A percentile compares a stretch with the other conserved stretches of the same genome.
phyloP scores from a whole-genome alignment of 257 asterid species.

The Rehmannia glutinosa region DNA sequence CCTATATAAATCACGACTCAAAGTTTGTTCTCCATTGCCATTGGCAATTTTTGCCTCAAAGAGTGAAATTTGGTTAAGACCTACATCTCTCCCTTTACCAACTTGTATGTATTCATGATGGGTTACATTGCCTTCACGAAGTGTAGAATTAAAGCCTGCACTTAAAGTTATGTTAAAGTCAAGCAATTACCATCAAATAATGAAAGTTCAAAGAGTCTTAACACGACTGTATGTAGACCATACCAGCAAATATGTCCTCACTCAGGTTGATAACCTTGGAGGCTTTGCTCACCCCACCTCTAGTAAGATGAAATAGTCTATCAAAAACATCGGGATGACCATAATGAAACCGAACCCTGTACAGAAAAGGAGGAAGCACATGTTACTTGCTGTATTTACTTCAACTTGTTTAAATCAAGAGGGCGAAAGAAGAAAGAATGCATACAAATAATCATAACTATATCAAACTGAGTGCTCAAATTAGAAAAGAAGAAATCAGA shows the following conservation, averaged over 20 bases:
- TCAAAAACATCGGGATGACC: slow-evolving; percentile 51
- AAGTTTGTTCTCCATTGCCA: slow-evolving; percentile 40
- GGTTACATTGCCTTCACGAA: slow-evolving; percentile 42
- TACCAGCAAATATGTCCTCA: slow-evolving; percentile 47
- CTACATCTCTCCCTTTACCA: slow-evolving; percentile 47
- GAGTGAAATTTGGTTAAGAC: slow-evolving; percentile 38
- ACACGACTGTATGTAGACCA: not conserved
- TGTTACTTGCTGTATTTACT: no score
- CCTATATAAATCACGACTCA: slow-evolving; percentile 40
- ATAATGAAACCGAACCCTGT: slow-evolving; percentile 42
- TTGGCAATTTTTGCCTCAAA: slow-evolving; percentile 42
- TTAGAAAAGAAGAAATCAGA: not conserved
- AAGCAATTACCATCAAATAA: not conserved
- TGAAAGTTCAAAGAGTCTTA: not conserved
- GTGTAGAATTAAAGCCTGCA: slow-evolving; percentile 42
- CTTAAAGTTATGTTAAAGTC: not conserved
- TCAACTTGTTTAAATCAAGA: not conserved
- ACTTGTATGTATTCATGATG: slow-evolving; percentile 49
- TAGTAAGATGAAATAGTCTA: slow-evolving; percentile 39
- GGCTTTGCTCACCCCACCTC: slow-evolving; percentile 49
- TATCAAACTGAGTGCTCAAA: not conserved
- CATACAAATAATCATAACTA: not conserved
- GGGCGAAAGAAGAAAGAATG: not conserved
- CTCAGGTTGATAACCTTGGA: slow-evolving; percentile 40
- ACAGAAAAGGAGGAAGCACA: not conserved